Evolutionary conservation across 1,139 yeast species (phyloP), one percentile per base, ranked within the genome.

Genomic region (Williopsis jadinii): DNA sequence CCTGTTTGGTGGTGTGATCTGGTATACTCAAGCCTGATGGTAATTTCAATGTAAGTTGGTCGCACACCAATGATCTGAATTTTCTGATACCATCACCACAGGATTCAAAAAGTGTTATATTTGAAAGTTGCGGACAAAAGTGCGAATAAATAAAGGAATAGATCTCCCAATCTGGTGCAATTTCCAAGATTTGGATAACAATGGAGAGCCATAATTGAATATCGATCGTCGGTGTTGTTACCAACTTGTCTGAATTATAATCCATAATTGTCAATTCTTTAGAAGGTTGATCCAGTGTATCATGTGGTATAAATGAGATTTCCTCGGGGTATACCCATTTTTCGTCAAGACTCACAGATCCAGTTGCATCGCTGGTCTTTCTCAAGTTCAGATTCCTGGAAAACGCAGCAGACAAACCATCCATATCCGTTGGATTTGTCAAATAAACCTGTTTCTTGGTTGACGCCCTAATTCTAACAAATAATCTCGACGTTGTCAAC

Each of bases 81-180:
- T 63, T 60, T 28, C 66, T 55, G 11, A 84, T 68, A 31, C 71
- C 71, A 3, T 65, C 65, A 5, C 63, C 63, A 41, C 74, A 68
- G 2, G 45, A 32, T 32, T 58, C 57, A 50, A 83, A 84, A 9
- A 86, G 62, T 13, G 66, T 67, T 48, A 80, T 60, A 51, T 82
- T 82, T 3, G 88, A 68, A 30, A 87, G 57, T 55, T 86, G 95
- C 0, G 85, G 74, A 50, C 87, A 80, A 43, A 84, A 69, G 58
- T 83, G 88, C 0, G 84, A 77, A 69, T 84, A 67, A 1, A 79
- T 61, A 53, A 70, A 82, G 0, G 88, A 77, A 55, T 79, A 85
- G 1, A 79, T 60, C 46, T 83, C 92, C 90, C 92, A 84, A 43
- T 75, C 71, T 19, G 74, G 66, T 34, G 80, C 82, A 11, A 67